Conservation (phyloP, 768 basidiomycete genomes). For the Leccinum imitatum region DNA sequence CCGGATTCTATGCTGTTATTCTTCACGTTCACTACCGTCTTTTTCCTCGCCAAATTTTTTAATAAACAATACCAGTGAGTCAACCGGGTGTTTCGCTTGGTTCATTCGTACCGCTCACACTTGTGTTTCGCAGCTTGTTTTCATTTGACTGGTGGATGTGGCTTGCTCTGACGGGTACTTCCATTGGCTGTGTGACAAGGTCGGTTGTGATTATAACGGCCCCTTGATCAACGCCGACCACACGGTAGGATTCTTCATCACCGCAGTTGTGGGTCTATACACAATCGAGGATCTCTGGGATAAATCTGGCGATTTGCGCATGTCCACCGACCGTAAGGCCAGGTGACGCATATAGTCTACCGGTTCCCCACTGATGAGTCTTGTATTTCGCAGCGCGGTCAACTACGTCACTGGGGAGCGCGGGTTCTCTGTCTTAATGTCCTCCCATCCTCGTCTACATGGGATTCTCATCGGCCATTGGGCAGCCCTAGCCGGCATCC, state of each 20-base stretch:
- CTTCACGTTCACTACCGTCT: no score
- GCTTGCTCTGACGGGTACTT: no score
- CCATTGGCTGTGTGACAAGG: no score
- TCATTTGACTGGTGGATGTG: no score
- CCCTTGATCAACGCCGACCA: background rate
- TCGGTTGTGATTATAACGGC: background rate
- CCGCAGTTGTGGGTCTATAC: conserved; percentile 91
- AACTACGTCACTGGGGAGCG: conserved; percentile 88
- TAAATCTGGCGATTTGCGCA: conserved; percentile 93
- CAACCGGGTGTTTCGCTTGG: no score
- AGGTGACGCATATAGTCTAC: background rate
- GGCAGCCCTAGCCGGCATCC: no score
- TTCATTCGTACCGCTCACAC: no score
- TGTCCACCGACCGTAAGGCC: conserved; percentile 69
- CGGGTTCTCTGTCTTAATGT: conserved; percentile 83
- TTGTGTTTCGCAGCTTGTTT: no score
- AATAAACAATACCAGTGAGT: no score
- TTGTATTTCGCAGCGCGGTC: conserved; percentile 61
- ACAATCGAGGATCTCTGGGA: conserved; percentile 99
- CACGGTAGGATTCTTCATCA: conserved; percentile 89
- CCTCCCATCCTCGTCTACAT: conserved; percentile 93
- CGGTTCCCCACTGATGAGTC: conserved; percentile 12
- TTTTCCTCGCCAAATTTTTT: no score
- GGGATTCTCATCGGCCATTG: conserved; percentile 48
- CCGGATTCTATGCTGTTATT: no score